Base-by-base conservation (phyloP, 179 eudicot genomes). In the Camellia oleifera region DNA sequence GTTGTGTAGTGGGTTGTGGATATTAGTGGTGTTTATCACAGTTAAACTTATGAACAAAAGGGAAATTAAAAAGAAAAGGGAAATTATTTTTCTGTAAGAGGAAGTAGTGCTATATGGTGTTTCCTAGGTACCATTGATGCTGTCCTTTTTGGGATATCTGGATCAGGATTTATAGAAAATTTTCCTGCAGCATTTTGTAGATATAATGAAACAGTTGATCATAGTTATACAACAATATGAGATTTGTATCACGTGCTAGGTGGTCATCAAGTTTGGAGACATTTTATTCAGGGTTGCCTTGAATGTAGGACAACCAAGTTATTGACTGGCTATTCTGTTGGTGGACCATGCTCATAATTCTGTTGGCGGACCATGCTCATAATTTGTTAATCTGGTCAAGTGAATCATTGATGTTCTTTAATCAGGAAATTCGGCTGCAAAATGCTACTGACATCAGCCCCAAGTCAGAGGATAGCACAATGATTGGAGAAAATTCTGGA, bases 401-500 rank as follows among this genome's bases (percentile, higher is more conserved):
- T 48, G 20, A 40, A 40, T 69, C 2, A n/a, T 9, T 20, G 9
- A 20, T 70, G 12, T 50, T 73, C 70, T 56, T 74, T 74, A 18
- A 85, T 62, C 79, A 94, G 97, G 94, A 90, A 63, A 78, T 71
- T 69, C 82, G 48, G 62, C 66, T 82, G 77, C 76, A 80, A 60
- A 86, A 81, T 81, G 83, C 74, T 65, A 61, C 85, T 20, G 89
- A 82, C 57, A 52, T 75, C 81, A 86, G 88, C 82, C 79, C 87
- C 76, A 89, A 82, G 58, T 81, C 81, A 60, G 93, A 86, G 78
- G 93, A 87, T 75, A 85, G 80, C 72, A 72, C 77, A 48, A 64
- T 66, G 65, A 82, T 56, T 86, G 82, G 83, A 72, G 98, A 91
- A 68, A 86, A 79, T 88, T 76, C 89, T 48, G 94, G 87, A 79